phyloP scores from a whole-genome alignment of 2,329 filamentous ascomycete genomes.

The Aspergillus eucalypticola region DNA sequence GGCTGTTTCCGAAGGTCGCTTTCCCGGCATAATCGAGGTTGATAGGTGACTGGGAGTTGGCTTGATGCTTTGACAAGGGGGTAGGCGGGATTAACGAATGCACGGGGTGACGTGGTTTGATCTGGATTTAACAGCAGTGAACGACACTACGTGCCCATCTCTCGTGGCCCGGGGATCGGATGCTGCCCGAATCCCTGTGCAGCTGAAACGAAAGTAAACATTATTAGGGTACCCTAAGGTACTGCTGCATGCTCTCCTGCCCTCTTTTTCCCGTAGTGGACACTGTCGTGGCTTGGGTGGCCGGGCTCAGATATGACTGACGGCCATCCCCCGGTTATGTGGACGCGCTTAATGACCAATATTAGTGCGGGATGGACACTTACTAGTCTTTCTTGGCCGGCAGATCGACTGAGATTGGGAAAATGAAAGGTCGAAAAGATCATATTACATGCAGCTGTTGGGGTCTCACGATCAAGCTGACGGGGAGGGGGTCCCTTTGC shows the following conservation, averaged over 20 bases:
- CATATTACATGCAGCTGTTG: too few species aligned
- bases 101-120: background rate
- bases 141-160: background rate
- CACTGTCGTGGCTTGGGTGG: too few species aligned
- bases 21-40: background rate
- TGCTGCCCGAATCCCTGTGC: background rate
- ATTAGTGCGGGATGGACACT: too few species aligned
- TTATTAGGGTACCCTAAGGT: background rate
- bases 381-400: too few species aligned
- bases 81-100: background rate
- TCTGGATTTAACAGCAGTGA: background rate
- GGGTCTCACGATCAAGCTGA: too few species aligned
- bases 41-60: background rate
- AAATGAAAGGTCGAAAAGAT: too few species aligned
- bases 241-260: background rate
- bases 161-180: background rate
- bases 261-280: too few species aligned
- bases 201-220: background rate
- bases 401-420: too few species aligned
- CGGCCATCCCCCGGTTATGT: too few species aligned
- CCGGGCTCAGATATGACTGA: too few species aligned
- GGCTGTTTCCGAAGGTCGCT: background rate
- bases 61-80: background rate
- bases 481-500: too few species aligned
- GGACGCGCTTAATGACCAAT: too few species aligned